Percentiles rank a stretch among this genome's conserved stretches.
Evolutionary conservation across 306 rosid genomes (phyloP).

Genomic region (Lathyrus sativus): DNA sequence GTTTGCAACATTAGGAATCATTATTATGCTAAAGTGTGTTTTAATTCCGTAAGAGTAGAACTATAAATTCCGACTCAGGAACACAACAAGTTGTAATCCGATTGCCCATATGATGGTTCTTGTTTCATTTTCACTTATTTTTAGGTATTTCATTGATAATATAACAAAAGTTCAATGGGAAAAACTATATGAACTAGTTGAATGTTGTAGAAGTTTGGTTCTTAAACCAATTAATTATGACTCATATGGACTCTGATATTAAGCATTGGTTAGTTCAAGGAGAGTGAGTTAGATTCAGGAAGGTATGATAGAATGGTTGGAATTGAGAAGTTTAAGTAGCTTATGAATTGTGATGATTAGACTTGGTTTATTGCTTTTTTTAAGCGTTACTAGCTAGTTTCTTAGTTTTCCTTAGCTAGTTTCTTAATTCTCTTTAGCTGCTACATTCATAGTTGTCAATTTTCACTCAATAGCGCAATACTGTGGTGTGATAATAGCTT

Average conservation of each 20-base stretch:
- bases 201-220: conserved; percentile 1
- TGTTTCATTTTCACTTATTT: no score
- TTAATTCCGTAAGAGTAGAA: background rate
- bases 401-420: background rate
- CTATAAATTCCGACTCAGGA: no score
- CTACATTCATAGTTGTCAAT: background rate
- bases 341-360: background rate
- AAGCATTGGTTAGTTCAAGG: background rate
- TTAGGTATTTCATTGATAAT: no score
- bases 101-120: no score
- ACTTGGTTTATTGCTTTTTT: background rate
- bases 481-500: background rate
- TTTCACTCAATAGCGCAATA: background rate
- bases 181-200: no score
- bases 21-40: background rate
- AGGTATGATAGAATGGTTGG: background rate
- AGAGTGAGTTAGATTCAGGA: background rate
- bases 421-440: no score
- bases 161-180: no score
- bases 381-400: background rate
- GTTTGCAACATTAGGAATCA: background rate
- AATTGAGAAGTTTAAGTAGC: background rate
- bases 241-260: background rate
- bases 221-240: background rate
- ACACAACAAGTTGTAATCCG: background rate